Evolutionary conservation across 2,329 filamentous ascomycete species (phyloP).

Genomic region (Fusarium scirpi): DNA sequence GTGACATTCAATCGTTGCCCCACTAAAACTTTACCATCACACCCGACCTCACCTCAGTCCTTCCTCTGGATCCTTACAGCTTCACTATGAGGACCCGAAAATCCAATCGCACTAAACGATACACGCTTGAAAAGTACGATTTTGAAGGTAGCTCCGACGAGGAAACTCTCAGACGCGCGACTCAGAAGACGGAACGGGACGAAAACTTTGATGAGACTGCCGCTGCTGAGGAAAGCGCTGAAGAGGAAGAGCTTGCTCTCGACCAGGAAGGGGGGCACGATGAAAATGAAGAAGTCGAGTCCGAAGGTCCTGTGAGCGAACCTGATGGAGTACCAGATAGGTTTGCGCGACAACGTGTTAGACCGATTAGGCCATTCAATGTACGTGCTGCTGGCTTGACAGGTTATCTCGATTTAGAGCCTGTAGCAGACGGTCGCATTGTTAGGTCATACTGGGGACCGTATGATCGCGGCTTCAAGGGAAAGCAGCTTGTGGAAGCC

Average conservation of each 20-base stretch:
- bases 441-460: slow-evolving; percentile 53
- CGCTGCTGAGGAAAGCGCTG: slow-evolving; percentile 48
- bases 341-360: slow-evolving; percentile 45
- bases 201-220: slow-evolving; percentile 51
- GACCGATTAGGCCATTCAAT: slow-evolving; percentile 41
- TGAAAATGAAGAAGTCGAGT: slow-evolving; percentile 49
- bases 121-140: slow-evolving; percentile 51
- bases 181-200: slow-evolving; percentile 45
- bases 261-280: slow-evolving; percentile 32
- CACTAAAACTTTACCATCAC: slow-evolving; percentile 26
- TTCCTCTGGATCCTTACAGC: slow-evolving; percentile 8
- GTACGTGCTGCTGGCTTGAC: slow-evolving; percentile 39
- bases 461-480: slow-evolving; percentile 52
- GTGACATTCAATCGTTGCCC: slow-evolving; percentile 1
- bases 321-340: slow-evolving; percentile 50
- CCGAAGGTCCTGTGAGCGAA: slow-evolving; percentile 41
- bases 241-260: slow-evolving; percentile 50
- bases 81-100: slow-evolving; percentile 53
- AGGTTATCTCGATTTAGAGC: slow-evolving; percentile 51
- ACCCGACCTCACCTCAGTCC: slow-evolving; percentile 20
- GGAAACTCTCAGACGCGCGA: slow-evolving; percentile 38
- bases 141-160: slow-evolving; percentile 53
- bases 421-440: slow-evolving; percentile 51
- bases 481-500: slow-evolving; percentile 52
- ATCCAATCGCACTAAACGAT: slow-evolving; percentile 54